A percentile compares a stretch with the other conserved stretches of the same genome.
Evolutionary conservation across 2,329 filamentous ascomycete genomes (phyloP).

Genomic region (Dryadomyces quercus-mongolicae): DNA sequence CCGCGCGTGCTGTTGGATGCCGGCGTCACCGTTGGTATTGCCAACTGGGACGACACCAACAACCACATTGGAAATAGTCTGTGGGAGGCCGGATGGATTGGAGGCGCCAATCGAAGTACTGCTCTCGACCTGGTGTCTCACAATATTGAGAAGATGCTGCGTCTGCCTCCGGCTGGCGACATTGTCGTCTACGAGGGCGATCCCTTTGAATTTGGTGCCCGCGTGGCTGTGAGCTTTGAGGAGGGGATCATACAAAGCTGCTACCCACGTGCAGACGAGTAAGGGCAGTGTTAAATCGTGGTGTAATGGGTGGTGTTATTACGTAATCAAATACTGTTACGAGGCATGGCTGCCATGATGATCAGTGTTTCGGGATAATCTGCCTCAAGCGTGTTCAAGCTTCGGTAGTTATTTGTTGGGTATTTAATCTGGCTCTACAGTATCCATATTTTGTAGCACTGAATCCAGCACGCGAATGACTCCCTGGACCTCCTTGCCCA

Average conservation of each 20-base stretch:
- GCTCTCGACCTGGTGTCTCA: conserved; percentile 23
- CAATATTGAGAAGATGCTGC: conserved; percentile 29
- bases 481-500: no score
- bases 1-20: conserved; percentile 23
- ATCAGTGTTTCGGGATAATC: no score
- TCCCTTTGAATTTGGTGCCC: conserved; percentile 27
- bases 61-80: conserved; percentile 2
- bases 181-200: conserved; percentile 30
- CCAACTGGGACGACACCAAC: conserved; percentile 3
- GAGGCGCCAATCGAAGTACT: conserved; percentile 16
- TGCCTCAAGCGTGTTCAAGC: no score
- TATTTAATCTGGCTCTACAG: no score
- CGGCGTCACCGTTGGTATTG: conserved; percentile 17
- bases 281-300: no score
- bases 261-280: conserved; percentile 1
- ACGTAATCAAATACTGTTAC: no score
- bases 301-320: no score
- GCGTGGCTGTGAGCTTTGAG: conserved; percentile 14
- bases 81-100: conserved; percentile 1
- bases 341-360: no score
- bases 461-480: no score
- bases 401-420: no score
- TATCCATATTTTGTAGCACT: no score
- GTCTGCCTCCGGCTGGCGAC: conserved; percentile 22
- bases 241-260: background rate